phyloP scores from a whole-genome alignment of 2,329 filamentous ascomycete genomes.

The Pseudogymnoascus sp. region DNA sequence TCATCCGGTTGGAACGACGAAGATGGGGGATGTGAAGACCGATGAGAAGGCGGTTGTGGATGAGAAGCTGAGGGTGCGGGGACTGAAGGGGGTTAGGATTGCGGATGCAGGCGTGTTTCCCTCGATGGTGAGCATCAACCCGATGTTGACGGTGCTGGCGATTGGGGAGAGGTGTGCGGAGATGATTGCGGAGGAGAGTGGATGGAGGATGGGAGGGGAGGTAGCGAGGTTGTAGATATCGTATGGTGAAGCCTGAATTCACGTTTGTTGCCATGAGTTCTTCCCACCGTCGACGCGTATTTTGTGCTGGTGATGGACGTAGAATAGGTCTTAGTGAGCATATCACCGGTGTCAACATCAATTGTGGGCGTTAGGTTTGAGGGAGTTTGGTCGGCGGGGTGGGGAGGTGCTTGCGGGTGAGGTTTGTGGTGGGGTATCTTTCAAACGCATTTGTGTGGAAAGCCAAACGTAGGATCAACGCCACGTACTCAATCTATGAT shows the following conservation, averaged over 20 bases:
- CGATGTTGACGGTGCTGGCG: conserved; percentile 81
- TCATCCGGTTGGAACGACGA: conserved; percentile 81
- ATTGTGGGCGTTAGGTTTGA: too few relatives aligned
- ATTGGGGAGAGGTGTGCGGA: conserved; percentile 81
- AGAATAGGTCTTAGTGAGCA: too few relatives aligned
- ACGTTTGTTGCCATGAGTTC: too few relatives aligned
- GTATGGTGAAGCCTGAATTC: not conserved
- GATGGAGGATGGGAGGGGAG: conserved; percentile 42
- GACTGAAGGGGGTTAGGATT: conserved; percentile 67
- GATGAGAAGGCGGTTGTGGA: conserved; percentile 78
- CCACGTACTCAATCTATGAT: too few relatives aligned
- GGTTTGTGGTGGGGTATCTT: too few relatives aligned
- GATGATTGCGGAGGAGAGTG: conserved; percentile 68
- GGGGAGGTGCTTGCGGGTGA: too few relatives aligned
- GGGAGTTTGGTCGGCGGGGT: too few relatives aligned
- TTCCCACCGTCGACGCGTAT: too few relatives aligned
- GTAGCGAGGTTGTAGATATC: conserved; percentile 23
- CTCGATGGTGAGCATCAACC: conserved; percentile 79
- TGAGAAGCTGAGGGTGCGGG: conserved; percentile 62
- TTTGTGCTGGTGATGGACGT: too few relatives aligned
- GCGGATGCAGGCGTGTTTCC: conserved; percentile 86
- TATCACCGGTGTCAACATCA: too few relatives aligned
- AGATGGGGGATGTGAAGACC: conserved; percentile 70
- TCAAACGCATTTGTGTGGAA: too few relatives aligned
- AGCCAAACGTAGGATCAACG: too few relatives aligned